A percentile compares a stretch with the other conserved stretches of the same genome.
Evolutionary conservation across 805 yeast genomes (phyloP).

Genomic region (Pichia scutulata): DNA sequence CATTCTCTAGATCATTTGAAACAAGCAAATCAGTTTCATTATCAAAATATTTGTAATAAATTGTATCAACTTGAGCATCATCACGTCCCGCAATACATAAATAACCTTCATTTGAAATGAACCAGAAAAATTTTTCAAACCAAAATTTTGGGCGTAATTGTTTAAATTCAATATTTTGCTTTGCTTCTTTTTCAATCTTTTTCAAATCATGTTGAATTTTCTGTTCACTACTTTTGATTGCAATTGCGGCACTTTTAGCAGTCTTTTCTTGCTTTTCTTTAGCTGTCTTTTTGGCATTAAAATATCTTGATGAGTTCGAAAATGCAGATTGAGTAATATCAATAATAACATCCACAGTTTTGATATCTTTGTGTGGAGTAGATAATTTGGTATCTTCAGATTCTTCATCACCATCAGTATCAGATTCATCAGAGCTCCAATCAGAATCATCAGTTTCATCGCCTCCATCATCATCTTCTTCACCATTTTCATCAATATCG

Average conservation of each 20-base stretch:
- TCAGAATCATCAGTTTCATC: conserved; percentile 15
- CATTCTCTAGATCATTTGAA: conserved; percentile 63
- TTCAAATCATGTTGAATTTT: conserved; percentile 68
- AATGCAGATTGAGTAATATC: conserved; percentile 69
- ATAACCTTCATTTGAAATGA: conserved; percentile 83
- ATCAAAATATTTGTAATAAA: conserved; percentile 69
- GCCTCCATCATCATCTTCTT: conserved; percentile 31
- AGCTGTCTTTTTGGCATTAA: conserved; percentile 68
- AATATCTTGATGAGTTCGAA: conserved; percentile 82
- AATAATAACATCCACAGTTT: conserved; percentile 46
- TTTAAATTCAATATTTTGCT: conserved; percentile 39
- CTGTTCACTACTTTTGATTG: conserved; percentile 74
- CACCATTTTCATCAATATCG: conserved; percentile 34
- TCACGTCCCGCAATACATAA: conserved; percentile 85
- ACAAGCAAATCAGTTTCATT: conserved; percentile 64
- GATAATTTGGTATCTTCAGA: conserved; percentile 1
- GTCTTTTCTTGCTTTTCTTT: conserved; percentile 74
- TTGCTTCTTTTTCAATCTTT: conserved; percentile 51
- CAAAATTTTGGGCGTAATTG: conserved; percentile 68
- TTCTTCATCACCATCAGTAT: conserved; percentile 28
- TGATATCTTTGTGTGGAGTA: conserved; percentile 12
- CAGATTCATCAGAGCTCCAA: conserved; percentile 23
- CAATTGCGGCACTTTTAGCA: conserved; percentile 65
- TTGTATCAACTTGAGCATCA: conserved; percentile 66
- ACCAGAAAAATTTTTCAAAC: conserved; percentile 96